These are phyloP conservation scores for Gloeopeniophorella convolvens DNA, from an alignment of 768 basidiomycete genomes.

Conservation along the genomic window DNA sequence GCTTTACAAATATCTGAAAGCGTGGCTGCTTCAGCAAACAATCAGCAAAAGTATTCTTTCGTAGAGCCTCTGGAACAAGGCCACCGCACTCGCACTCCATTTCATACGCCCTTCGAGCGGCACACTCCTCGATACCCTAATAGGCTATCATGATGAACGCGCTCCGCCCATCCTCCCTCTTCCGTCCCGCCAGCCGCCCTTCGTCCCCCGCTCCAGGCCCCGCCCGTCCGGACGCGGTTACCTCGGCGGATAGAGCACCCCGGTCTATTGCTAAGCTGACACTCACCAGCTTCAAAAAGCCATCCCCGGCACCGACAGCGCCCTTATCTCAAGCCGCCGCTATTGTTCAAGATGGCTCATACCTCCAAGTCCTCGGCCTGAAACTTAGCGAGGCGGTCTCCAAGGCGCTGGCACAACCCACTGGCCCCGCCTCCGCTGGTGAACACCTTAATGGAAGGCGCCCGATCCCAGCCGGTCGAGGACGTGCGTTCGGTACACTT, in stretches of 20 bases:
- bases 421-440: slow-evolving; percentile 41
- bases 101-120: slow-evolving; percentile 14
- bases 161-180: slow-evolving; percentile 54
- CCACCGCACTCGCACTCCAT: slow-evolving; percentile 20
- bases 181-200: slow-evolving; percentile 57
- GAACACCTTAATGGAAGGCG: slow-evolving; percentile 62
- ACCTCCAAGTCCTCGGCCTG: slow-evolving; percentile 67
- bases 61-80: slow-evolving; percentile 9
- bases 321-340: slow-evolving; percentile 32
- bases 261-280: slow-evolving; percentile 54
- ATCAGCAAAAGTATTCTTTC: slow-evolving; percentile 15
- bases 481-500: slow-evolving; percentile 55
- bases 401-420: slow-evolving; percentile 62
- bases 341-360: slow-evolving; percentile 71
- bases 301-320: slow-evolving; percentile 40
- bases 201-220: slow-evolving; percentile 49
- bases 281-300: slow-evolving; percentile 51
- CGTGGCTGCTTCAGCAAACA: slow-evolving; percentile 32
- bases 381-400: slow-evolving; percentile 80
- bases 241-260: slow-evolving; percentile 37
- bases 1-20: slow-evolving; percentile 30
- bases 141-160: slow-evolving; percentile 46
- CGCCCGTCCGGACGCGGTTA: slow-evolving; percentile 32
- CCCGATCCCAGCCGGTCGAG: slow-evolving; percentile 70
- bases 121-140: slow-evolving; percentile 13